These are phyloP conservation scores for Leptographium procerum DNA, from an alignment of 2,329 filamentous ascomycete genomes.

Conservation along the genomic window DNA sequence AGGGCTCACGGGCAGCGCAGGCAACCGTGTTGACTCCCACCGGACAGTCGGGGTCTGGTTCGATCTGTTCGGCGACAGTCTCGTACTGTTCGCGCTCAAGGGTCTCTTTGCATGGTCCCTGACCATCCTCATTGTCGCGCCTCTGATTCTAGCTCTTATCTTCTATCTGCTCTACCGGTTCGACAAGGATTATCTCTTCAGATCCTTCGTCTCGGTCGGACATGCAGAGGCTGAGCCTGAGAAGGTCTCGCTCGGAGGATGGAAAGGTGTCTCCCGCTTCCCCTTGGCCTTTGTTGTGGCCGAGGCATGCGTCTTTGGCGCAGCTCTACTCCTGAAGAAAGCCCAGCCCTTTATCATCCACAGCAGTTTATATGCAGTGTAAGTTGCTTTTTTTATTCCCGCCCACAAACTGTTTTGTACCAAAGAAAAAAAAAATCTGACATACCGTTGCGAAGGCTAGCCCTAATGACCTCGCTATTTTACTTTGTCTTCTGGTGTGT, in stretches of 20 bases:
- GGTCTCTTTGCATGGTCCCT: constrained; percentile 84
- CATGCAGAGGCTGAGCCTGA: constrained; percentile 47
- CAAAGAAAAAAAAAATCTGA: neutral
- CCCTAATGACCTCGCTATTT: constrained; percentile 74
- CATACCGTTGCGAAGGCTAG: constrained; percentile 41
- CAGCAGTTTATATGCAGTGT: constrained; percentile 73
- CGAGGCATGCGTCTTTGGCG: constrained; percentile 54
- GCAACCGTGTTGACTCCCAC: constrained; percentile 52
- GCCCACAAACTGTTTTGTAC: neutral
- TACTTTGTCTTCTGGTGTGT: constrained; percentile 75
- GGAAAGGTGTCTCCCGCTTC: constrained; percentile 74
- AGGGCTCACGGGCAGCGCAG: constrained; percentile 57
- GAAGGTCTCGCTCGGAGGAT: constrained; percentile 56
- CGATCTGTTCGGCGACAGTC: constrained; percentile 70
- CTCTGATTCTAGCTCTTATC: constrained; percentile 58
- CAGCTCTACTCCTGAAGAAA: constrained; percentile 66
- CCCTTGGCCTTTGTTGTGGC: constrained; percentile 63
- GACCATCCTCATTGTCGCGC: constrained; percentile 68
- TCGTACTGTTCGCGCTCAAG: constrained; percentile 68
- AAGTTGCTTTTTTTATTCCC: constrained; percentile 16
- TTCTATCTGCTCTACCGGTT: constrained; percentile 56
- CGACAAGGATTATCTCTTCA: constrained; percentile 85
- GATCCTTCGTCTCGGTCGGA: constrained; percentile 37
- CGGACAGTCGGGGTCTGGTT: constrained; percentile 77
- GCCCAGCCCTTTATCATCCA: constrained; percentile 87